These are phyloP conservation scores for Phaffomyces thermotolerans DNA, from an alignment of 805 yeast genomes.

Conservation along the genomic window DNA sequence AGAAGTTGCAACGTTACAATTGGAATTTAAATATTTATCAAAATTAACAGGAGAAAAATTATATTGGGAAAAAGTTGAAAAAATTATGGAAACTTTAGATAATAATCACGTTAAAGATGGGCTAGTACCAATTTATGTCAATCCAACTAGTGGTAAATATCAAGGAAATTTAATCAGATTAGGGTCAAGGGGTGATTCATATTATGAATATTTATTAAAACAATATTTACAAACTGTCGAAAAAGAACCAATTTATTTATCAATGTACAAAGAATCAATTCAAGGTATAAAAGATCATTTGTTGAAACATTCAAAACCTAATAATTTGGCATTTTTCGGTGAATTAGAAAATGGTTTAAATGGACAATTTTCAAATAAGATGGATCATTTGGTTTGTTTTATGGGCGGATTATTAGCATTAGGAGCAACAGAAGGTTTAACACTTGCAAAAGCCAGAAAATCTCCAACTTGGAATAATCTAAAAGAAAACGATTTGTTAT, in stretches of 20 bases:
- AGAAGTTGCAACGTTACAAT: conserved; percentile 79
- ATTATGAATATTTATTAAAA: conserved; percentile 81
- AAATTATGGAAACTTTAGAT: conserved; percentile 65
- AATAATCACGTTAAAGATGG: conserved; percentile 61
- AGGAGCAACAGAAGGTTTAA: conserved; percentile 78
- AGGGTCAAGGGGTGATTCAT: conserved; percentile 91
- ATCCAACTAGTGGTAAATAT: conserved; percentile 68
- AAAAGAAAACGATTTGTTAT: conserved; percentile 53
- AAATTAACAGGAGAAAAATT: conserved; percentile 69
- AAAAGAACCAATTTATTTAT: conserved; percentile 51
- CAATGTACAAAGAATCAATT: conserved; percentile 71
- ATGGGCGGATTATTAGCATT: conserved; percentile 83
- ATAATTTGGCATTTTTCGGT: conserved; percentile 60
- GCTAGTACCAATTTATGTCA: conserved; percentile 72
- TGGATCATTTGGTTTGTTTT: conserved; percentile 93
- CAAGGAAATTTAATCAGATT: conserved; percentile 61
- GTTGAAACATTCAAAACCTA: conserved; percentile 53
- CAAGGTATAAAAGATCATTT: conserved; percentile 69
- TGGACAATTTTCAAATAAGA: conserved; percentile 55
- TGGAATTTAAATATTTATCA: conserved; percentile 80
- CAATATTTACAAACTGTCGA: conserved; percentile 75
- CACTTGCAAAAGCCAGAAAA: conserved; percentile 47
- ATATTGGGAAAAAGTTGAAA: conserved; percentile 76
- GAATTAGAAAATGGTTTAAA: conserved; percentile 67
- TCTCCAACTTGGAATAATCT: conserved; percentile 48